Conservation (phyloP, 495 filamentous ascomycete genomes). For the Penicillium soppii region DNA sequence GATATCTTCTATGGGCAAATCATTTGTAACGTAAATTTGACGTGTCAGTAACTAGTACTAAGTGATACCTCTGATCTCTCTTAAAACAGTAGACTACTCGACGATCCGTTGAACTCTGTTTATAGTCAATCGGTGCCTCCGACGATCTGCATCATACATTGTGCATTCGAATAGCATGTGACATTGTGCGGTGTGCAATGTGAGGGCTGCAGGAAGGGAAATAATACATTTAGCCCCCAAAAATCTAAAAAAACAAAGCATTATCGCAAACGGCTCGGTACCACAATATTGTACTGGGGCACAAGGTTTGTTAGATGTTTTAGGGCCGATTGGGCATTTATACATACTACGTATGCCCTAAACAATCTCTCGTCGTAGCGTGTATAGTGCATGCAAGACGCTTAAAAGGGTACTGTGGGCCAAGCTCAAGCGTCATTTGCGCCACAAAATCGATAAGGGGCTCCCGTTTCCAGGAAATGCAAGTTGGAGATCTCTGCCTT, state of each 20-base stretch:
- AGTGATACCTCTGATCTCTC: background rate
- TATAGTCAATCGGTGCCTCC: background rate
- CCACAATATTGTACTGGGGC: background rate
- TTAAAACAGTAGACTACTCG: background rate
- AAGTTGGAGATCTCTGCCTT: constrained; percentile 21
- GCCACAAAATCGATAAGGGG: constrained; percentile 1
- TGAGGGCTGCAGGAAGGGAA: too few species aligned
- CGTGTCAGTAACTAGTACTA: background rate
- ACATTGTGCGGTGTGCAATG: background rate
- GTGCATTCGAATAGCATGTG: background rate
- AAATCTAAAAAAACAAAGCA: too few species aligned
- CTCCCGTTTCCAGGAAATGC: constrained; percentile 31
- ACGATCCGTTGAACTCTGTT: background rate
- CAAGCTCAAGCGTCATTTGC: background rate
- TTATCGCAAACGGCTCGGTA: too few species aligned
- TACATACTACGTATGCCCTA: too few species aligned
- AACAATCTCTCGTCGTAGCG: background rate
- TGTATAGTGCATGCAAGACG: constrained; percentile 11
- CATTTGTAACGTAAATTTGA: background rate
- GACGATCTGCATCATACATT: background rate
- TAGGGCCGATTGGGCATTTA: background rate
- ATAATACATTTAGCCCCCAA: too few species aligned
- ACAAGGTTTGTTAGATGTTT: too few species aligned
- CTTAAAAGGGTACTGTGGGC: constrained; percentile 13
- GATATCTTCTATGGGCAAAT: background rate